These are phyloP conservation scores for Solanum ahanhuiri DNA, from an alignment of 257 asterid genomes.

Conservation along the genomic window DNA sequence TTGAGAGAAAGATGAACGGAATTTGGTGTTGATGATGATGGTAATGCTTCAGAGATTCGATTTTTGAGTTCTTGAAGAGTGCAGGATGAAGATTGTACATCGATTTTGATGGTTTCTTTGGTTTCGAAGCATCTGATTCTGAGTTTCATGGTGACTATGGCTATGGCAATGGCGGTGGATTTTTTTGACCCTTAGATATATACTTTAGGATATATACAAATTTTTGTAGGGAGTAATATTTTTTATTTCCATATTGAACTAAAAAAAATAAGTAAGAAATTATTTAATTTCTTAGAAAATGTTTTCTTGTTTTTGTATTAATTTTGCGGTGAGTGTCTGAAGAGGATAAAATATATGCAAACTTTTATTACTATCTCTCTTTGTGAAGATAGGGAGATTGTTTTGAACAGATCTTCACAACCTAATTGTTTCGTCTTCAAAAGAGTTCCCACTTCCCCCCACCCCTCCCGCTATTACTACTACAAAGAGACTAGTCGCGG, in stretches of 20 bases:
- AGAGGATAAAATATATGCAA: too few relatives aligned
- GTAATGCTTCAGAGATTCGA: constrained; percentile 28
- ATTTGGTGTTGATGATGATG: constrained; percentile 18
- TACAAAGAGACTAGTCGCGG: not conserved
- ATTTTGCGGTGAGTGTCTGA: not conserved
- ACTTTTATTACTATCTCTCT: too few relatives aligned
- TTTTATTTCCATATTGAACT: too few relatives aligned
- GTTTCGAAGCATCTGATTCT: constrained; percentile 50
- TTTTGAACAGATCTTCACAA: not conserved
- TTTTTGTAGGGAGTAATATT: not conserved
- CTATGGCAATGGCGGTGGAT: not conserved
- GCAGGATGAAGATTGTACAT: constrained; percentile 33
- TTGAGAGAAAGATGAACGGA: constrained; percentile 74
- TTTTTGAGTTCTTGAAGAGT: constrained; percentile 35
- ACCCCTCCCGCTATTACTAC: not conserved
- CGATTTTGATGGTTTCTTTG: constrained; percentile 51
- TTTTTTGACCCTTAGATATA: not conserved
- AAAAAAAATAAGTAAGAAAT: not conserved
- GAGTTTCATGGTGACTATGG: constrained; percentile 41
- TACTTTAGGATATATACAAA: not conserved
- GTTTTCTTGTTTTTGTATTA: too few relatives aligned
- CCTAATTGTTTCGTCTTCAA: not conserved
- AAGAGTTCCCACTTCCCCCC: not conserved
- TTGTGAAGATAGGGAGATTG: not conserved
- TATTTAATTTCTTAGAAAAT: not conserved